A percentile compares a stretch with the other conserved stretches of the same genome.
phyloP scores from a whole-genome alignment of 2,329 filamentous ascomycete species.

The Pseudogymnoascus sp. region DNA sequence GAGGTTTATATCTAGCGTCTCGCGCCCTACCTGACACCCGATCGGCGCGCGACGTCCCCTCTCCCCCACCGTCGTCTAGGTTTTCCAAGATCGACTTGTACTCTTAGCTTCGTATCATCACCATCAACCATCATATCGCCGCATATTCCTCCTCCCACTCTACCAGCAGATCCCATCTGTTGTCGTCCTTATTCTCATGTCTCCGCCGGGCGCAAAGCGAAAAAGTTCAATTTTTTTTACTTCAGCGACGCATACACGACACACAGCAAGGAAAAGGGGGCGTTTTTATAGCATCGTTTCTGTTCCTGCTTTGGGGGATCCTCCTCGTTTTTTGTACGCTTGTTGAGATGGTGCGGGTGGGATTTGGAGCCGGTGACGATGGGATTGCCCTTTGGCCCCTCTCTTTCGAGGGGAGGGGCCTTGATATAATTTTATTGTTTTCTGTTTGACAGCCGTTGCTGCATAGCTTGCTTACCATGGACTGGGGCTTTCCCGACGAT shows the following conservation, averaged over 20 bases:
- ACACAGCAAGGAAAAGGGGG: neutral
- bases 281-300: constrained; percentile 6
- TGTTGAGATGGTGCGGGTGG: neutral
- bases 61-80: neutral
- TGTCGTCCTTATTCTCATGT: neutral
- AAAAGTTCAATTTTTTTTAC: constrained; percentile 3
- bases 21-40: neutral
- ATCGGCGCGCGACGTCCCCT: neutral
- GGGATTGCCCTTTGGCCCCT: neutral
- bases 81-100: constrained; percentile 1
- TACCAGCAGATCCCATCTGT: neutral
- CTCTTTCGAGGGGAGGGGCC: neutral
- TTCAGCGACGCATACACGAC: constrained; percentile 1
- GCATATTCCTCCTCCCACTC: neutral
- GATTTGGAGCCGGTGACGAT: neutral
- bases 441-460: constrained; percentile 1
- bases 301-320: neutral
- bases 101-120: constrained; percentile 3
- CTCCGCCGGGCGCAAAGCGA: constrained; percentile 2
- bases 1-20: neutral
- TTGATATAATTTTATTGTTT: constrained; percentile 3
- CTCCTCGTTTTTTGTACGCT: constrained; percentile 1
- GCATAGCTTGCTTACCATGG: constrained; percentile 2
- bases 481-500: neutral
- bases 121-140: neutral